phyloP scores from a whole-genome alignment of 169 alveolate genomes.

The Eimeria zaria region DNA sequence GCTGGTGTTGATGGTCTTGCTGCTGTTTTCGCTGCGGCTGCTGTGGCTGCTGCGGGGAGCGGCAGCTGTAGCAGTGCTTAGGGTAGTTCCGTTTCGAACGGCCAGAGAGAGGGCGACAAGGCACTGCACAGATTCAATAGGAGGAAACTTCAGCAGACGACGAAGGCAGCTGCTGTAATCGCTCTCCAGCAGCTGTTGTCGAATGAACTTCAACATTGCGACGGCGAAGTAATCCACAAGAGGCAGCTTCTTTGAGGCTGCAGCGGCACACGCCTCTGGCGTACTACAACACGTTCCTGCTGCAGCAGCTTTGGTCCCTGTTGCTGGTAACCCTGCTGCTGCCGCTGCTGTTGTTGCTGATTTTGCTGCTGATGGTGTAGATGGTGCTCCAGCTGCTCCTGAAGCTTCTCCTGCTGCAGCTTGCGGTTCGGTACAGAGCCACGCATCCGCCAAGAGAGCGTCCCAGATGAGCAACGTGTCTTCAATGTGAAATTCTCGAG shows the following conservation, averaged over 20 bases:
- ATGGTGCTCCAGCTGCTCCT: conserved; percentile 10
- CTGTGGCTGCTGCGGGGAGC: conserved; percentile 33
- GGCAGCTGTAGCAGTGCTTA: conserved; percentile 4
- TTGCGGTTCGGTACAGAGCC: conserved; percentile 67
- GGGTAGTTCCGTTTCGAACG: conserved; percentile 25
- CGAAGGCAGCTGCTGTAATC: conserved; percentile 86
- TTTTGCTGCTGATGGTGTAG: neutral
- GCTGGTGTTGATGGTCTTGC: conserved; percentile 4
- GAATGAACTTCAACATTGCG: conserved; percentile 88
- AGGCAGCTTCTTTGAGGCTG: conserved; percentile 72
- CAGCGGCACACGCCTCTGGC: conserved; percentile 67
- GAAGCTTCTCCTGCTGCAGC: neutral
- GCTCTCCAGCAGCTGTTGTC: conserved; percentile 83
- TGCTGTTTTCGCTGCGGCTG: conserved; percentile 13
- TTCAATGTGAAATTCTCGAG: conserved; percentile 91
- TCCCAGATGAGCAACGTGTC: conserved; percentile 93
- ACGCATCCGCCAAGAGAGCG: conserved; percentile 88
- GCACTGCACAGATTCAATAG: conserved; percentile 88
- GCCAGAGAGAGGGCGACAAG: conserved; percentile 83
- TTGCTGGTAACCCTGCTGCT: neutral
- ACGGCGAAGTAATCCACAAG: conserved; percentile 86
- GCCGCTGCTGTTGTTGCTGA: neutral
- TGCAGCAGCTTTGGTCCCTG: neutral
- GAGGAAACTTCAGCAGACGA: conserved; percentile 89
- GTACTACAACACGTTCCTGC: neutral